phyloP scores from a whole-genome alignment of 495 filamentous ascomycete species.

The Geopyxis carbonaria region DNA sequence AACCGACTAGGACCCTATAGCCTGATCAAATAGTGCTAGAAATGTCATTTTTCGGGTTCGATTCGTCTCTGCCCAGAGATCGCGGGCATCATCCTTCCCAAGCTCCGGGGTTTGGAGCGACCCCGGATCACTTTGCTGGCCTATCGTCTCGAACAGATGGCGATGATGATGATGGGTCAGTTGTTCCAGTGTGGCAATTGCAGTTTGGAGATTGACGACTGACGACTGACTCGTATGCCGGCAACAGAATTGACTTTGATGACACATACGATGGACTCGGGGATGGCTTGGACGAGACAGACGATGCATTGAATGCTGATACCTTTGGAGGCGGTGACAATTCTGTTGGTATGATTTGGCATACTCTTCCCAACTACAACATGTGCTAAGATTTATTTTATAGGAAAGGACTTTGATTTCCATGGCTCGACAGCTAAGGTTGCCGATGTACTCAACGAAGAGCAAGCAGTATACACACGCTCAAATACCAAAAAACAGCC shows the following conservation, averaged over 20 bases:
- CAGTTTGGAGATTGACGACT: too few relatives aligned
- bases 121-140: conserved; percentile 75
- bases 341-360: conserved; percentile 23
- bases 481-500: conserved; percentile 3
- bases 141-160: conserved; percentile 36
- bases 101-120: conserved; percentile 60
- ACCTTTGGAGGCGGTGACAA: conserved; percentile 58
- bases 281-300: conserved; percentile 76
- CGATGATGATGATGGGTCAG: conserved; percentile 60
- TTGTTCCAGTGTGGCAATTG: too few relatives aligned
- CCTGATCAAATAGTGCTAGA: conserved; percentile 10
- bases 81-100: conserved; percentile 40
- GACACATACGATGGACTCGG: conserved; percentile 96
- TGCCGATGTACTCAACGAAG: conserved; percentile 66
- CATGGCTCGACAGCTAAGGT: conserved; percentile 81
- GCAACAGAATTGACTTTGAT: conserved; percentile 83
- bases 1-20: too few relatives aligned
- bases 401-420: conserved; percentile 89
- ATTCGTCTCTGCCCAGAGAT: conserved; percentile 47
- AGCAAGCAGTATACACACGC: conserved; percentile 46
- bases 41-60: conserved; percentile 85
- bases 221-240: too few relatives aligned
- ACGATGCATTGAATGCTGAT: conserved; percentile 93
- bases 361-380: background rate
- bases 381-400: conserved; percentile 4